Conservation (phyloP, 2,329 filamentous ascomycete species). For the Colletotrichum destructivum region DNA sequence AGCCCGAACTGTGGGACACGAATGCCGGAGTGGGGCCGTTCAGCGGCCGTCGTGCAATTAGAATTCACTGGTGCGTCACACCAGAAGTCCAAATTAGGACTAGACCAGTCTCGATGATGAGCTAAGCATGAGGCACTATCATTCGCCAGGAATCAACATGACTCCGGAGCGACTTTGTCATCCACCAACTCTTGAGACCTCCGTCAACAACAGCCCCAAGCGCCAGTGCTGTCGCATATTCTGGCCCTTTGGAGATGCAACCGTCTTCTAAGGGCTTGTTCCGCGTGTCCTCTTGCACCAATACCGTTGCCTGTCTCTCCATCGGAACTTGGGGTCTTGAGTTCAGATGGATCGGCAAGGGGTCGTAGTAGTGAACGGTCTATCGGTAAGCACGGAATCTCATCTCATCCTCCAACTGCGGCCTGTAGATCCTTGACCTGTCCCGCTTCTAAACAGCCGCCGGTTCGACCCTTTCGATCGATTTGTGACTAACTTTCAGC, state of each 20-base stretch:
- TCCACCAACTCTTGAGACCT: not conserved
- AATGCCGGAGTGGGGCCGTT: not conserved
- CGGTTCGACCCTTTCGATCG: not conserved
- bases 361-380: constrained; percentile 31
- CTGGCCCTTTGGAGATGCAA: not conserved
- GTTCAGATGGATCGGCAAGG: constrained; percentile 25
- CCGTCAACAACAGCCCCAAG: not conserved
- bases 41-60: not conserved
- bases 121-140: constrained; percentile 11
- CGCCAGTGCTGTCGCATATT: not conserved
- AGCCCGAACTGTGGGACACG: not conserved
- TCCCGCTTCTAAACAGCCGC: not conserved
- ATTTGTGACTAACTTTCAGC: not conserved
- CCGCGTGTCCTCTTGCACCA: not conserved
- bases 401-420: not conserved
- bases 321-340: not conserved
- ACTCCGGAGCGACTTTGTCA: constrained; percentile 5
- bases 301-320: not conserved
- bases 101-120: not conserved
- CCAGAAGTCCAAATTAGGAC: not conserved
- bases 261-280: not conserved
- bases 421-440: not conserved
- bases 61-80: not conserved
- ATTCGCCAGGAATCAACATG: constrained; percentile 2
- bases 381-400: constrained; percentile 29